Evolutionary conservation across 768 basidiomycete genomes (phyloP).

Genomic region (Wakefieldia striispora): DNA sequence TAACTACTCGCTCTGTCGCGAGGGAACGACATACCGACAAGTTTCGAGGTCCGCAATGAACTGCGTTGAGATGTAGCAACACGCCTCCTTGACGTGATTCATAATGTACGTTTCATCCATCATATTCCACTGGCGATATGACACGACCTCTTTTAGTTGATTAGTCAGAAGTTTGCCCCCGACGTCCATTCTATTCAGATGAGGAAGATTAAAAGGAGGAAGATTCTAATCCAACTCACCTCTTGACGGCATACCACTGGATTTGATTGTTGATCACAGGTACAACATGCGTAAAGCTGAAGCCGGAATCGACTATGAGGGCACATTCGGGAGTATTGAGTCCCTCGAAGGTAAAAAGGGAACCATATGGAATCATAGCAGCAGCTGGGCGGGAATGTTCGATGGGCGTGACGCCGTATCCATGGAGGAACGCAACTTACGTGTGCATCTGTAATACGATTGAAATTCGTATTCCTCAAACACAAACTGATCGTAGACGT

Average conservation of each 20-base stretch:
- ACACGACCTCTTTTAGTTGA: slow-evolving; percentile 89
- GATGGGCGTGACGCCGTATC: slow-evolving; percentile 21
- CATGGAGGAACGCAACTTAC: slow-evolving; percentile 47
- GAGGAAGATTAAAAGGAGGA: slow-evolving; percentile 14
- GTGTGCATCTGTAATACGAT: slow-evolving; percentile 76
- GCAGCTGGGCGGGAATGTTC: slow-evolving; percentile 54
- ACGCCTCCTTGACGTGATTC: slow-evolving; percentile 88
- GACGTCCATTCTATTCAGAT: slow-evolving; percentile 73
- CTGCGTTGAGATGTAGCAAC: slow-evolving; percentile 79
- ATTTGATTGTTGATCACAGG: slow-evolving; percentile 76
- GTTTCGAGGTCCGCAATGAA: slow-evolving; percentile 73
- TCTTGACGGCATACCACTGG: slow-evolving; percentile 77
- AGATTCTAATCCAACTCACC: slow-evolving; percentile 43
- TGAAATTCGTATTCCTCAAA: slow-evolving; percentile 97
- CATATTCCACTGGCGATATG: slow-evolving; percentile 98
- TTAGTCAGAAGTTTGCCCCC: slow-evolving; percentile 96
- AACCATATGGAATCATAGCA: slow-evolving; percentile 71
- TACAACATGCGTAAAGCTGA: slow-evolving; percentile 91
- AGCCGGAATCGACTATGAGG: slow-evolving; percentile 85
- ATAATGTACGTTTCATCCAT: slow-evolving; percentile 95
- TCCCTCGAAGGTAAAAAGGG: slow-evolving; percentile 54
- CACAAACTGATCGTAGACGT: slow-evolving; percentile 90
- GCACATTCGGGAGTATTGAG: slow-evolving; percentile 69
- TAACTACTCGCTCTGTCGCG: slow-evolving; percentile 14
- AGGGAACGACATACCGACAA: slow-evolving; percentile 61